Evolutionary conservation across 108 stramenopile species (phyloP).

Genomic region (Skeletonema costatum): DNA sequence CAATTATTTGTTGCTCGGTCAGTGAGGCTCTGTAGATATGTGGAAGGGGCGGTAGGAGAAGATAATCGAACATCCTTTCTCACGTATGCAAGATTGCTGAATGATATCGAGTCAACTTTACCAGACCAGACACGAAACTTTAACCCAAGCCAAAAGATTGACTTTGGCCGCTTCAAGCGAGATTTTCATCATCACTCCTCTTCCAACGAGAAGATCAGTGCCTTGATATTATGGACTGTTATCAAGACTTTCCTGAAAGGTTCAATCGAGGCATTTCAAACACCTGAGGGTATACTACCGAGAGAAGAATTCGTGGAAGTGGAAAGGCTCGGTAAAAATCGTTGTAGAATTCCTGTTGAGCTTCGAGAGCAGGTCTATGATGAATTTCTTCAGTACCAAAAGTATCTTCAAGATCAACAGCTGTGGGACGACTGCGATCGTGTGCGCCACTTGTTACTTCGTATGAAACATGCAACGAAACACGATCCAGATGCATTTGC

Average conservation of each 20-base stretch:
- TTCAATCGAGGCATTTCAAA: slow-evolving; percentile 45
- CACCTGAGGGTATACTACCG: slow-evolving; percentile 1
- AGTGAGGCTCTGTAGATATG: slow-evolving; percentile 43
- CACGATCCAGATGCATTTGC: not conserved
- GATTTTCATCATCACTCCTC: not conserved
- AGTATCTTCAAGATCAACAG: slow-evolving; percentile 14
- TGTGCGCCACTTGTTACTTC: slow-evolving; percentile 7
- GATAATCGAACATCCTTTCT: not conserved
- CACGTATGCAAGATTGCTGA: not conserved
- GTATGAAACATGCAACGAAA: not conserved
- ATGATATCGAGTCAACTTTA: not conserved
- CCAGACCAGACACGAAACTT: not conserved
- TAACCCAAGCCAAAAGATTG: slow-evolving; percentile 5
- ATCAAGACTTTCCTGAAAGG: slow-evolving; percentile 60
- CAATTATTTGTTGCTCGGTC: slow-evolving; percentile 63
- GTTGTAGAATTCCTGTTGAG: slow-evolving; percentile 49
- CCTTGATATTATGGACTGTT: slow-evolving; percentile 50
- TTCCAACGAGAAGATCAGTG: slow-evolving; percentile 20
- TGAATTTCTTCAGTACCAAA: slow-evolving; percentile 47
- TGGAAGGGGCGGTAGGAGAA: slow-evolving; percentile 27
- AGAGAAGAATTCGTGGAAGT: slow-evolving; percentile 30
- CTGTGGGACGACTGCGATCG: slow-evolving; percentile 67
- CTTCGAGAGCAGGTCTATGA: slow-evolving; percentile 35
- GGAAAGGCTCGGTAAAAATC: slow-evolving; percentile 33
- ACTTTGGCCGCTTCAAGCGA: not conserved